Evolutionary conservation across 768 basidiomycete genomes (phyloP), one percentile per base, ranked within the genome.

Genomic region (Rhodosporidiobolus sp.): DNA sequence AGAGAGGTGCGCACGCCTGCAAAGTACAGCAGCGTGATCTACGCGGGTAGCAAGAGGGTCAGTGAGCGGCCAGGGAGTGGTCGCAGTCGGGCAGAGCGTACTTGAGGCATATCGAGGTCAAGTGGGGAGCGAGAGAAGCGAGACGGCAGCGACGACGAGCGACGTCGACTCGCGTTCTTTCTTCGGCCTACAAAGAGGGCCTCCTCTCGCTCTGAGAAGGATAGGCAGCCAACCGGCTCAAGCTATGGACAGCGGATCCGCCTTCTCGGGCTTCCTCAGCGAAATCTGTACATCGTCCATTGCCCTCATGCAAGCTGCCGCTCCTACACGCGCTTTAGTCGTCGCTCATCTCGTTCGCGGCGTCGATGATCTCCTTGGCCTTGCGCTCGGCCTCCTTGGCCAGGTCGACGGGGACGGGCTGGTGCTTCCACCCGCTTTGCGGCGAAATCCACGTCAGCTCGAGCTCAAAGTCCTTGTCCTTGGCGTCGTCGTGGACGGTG

Each of bases 391-490:
- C 96, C 79, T 94, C 92, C 32, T 86, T 86, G 55, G 89, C 84
- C 69, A 97, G 83, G 45, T 94, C 94, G 71, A 86, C 86, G 58
- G 96, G 96, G 65, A 99, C 92, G 34, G 88, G 86, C 34, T 87
- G 84, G 81, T 97, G 94, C 59, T 88, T 80, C 64, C 88, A 87
- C 43, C 88, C 87, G 45, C 90, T 91, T 82, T 95, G 92, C 46
- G 87, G 85, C 50, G 93, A 88, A 69, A 97, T 88, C 96, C 96
- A 99, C 48, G 94, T 91, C 86, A 99, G 87, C 82, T 99, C 96
- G 35, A 99, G 86, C 80, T 98, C 96, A 75, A 99, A 98, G 61
- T 94, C 91, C 80, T 97, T 98, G 83, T 97, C 94, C 82, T 97
- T 96, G 72, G 91, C 88, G 80, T 98, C 96, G 74, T 98, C 95